Evolutionary conservation across 306 rosid species (phyloP).

Genomic region (Cicer arietinum): DNA sequence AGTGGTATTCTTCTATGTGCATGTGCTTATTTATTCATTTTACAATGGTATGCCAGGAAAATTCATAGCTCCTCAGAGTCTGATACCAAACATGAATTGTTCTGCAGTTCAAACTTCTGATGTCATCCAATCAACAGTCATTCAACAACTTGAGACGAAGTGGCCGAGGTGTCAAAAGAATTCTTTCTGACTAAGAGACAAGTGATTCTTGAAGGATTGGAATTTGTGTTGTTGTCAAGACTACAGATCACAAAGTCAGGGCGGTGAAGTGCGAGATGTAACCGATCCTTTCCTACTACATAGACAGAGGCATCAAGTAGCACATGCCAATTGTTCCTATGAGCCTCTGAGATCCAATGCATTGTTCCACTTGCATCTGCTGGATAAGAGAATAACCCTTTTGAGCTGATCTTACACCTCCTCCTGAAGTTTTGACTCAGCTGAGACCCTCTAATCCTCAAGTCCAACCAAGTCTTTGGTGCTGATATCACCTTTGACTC

Average conservation of each 20-base stretch:
- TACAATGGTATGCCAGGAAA: conserved; percentile 40
- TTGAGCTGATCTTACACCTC: conserved; percentile 77
- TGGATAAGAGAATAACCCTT: conserved; percentile 84
- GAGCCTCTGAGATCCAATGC: conserved; percentile 97
- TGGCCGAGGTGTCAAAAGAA: conserved; percentile 68
- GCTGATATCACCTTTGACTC: conserved; percentile 73
- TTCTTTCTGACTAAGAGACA: conserved; percentile 82
- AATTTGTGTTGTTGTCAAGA: conserved; percentile 69
- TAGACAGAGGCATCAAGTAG: conserved; percentile 82
- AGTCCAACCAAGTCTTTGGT: conserved; percentile 74
- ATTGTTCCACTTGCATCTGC: conserved; percentile 73
- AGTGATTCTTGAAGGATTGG: conserved; percentile 77
- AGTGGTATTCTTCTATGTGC: conserved; percentile 34
- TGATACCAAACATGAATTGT: conserved; percentile 19
- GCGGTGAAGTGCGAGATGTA: conserved; percentile 74
- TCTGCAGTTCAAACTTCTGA: conserved; percentile 17
- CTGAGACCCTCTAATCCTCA: conserved; percentile 87
- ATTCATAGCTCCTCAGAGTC: conserved; percentile 14
- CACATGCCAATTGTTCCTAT: conserved; percentile 86
- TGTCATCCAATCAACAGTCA: conserved; percentile 42
- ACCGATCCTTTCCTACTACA: conserved; percentile 67
- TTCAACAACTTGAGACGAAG: conserved; percentile 63
- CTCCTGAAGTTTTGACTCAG: conserved; percentile 82
- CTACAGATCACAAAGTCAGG: conserved; percentile 87
- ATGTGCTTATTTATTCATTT: conserved; percentile 45